These are phyloP conservation scores for Diaporthe amygdali DNA, from an alignment of 2,329 filamentous ascomycete genomes.

Conservation along the genomic window DNA sequence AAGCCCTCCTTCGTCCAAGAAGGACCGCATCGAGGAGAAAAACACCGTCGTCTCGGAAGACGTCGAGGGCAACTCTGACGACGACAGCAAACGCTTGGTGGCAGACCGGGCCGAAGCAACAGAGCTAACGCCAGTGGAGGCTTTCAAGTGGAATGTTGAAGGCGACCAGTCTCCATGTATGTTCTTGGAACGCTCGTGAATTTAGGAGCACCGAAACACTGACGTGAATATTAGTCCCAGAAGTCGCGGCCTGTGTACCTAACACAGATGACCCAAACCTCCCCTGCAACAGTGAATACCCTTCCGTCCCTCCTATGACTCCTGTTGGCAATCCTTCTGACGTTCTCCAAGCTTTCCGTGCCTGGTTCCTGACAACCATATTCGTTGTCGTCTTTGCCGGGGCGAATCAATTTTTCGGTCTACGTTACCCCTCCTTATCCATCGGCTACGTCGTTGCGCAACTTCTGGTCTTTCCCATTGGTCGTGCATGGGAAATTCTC, in stretches of 20 bases:
- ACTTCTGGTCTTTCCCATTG: slow-evolving; percentile 40
- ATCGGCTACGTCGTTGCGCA: slow-evolving; percentile 42
- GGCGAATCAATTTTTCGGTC: slow-evolving; percentile 41
- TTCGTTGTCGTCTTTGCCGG: slow-evolving; percentile 40
- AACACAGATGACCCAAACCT: slow-evolving; percentile 40
- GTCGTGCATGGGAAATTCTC: slow-evolving; percentile 37
- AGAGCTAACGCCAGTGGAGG: slow-evolving; percentile 40
- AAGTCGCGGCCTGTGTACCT: slow-evolving; percentile 41
- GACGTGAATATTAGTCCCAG: slow-evolving; percentile 34
- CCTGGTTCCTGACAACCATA: slow-evolving; percentile 35
- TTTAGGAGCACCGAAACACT: neutral
- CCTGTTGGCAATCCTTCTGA: neutral
- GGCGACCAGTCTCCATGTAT: slow-evolving; percentile 43
- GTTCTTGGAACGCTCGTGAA: neutral
- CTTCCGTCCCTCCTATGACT: neutral
- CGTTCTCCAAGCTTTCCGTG: slow-evolving; percentile 32
- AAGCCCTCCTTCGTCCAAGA: neutral
- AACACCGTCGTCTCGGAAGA: slow-evolving; percentile 19
- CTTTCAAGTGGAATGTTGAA: slow-evolving; percentile 42
- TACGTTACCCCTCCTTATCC: slow-evolving; percentile 40
- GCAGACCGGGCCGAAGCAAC: slow-evolving; percentile 32
- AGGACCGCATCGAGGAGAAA: slow-evolving; percentile 6
- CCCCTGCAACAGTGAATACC: slow-evolving; percentile 36
- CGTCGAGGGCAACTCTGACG: slow-evolving; percentile 20
- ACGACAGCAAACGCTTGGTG: slow-evolving; percentile 21